Evolutionary conservation across 2,329 filamentous ascomycete genomes (phyloP).

Genomic region (Sphaerulina populicola): DNA sequence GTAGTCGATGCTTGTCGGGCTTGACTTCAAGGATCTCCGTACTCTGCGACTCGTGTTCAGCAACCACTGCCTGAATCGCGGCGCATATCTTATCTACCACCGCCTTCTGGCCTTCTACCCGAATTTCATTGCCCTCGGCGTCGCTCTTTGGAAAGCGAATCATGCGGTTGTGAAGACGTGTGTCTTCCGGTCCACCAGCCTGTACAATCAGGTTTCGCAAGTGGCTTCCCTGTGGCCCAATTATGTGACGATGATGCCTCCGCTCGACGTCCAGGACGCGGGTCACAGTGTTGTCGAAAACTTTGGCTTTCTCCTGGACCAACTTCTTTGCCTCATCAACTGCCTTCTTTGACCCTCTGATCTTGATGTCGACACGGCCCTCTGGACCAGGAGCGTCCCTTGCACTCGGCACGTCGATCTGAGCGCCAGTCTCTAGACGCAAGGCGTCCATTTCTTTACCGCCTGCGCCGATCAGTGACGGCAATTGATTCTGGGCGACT

Average conservation of each 20-base stretch:
- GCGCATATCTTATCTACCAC: constrained; percentile 84
- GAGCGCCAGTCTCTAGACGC: constrained; percentile 72
- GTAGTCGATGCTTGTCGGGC: constrained; percentile 76
- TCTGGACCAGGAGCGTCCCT: constrained; percentile 59
- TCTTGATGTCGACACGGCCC: constrained; percentile 71
- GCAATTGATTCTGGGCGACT: constrained; percentile 84
- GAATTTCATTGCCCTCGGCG: constrained; percentile 67
- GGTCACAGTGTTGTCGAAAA: constrained; percentile 83
- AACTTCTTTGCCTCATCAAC: constrained; percentile 88
- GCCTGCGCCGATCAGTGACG: constrained; percentile 85
- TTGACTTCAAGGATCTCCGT: constrained; percentile 73
- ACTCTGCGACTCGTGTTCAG: constrained; percentile 75
- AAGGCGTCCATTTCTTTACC: constrained; percentile 87
- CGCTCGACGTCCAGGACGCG: constrained; percentile 84
- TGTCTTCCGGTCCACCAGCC: constrained; percentile 83
- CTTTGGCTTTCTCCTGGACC: constrained; percentile 72
- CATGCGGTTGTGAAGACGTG: constrained; percentile 72
- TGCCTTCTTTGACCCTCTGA: constrained; percentile 86
- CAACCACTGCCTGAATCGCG: constrained; percentile 71
- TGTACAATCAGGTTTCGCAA: constrained; percentile 78
- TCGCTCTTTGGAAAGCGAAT: constrained; percentile 93
- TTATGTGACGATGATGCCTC: constrained; percentile 84
- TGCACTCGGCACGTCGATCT: constrained; percentile 82
- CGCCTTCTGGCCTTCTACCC: constrained; percentile 72
- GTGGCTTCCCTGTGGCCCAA: constrained; percentile 75